Evolutionary conservation across 257 asterid species (phyloP), one percentile per base, ranked within the genome.

Genomic region (Nicotiana benthamiana): DNA sequence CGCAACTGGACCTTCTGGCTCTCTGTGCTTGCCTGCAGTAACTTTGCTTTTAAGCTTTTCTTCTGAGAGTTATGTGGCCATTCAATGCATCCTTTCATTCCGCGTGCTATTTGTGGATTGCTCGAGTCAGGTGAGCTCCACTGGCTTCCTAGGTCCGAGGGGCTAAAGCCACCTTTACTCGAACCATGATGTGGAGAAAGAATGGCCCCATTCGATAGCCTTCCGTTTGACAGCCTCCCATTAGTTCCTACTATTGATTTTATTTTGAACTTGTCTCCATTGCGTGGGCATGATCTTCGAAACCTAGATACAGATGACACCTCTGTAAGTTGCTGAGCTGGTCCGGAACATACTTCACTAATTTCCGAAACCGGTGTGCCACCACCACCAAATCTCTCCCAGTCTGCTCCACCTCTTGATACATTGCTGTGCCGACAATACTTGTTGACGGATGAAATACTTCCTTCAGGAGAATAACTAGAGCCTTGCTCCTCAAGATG

Each of bases 1-100:
- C 97, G 87, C 84, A 96, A 76, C 90, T 93, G 99, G 83, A 96
- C 76, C 89, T 94, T 96, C 63, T 89, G 97, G 82, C 94, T 89
- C 81, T 92, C 97, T 89, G 87, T 88, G 86, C 94, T 90, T 13
- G 99, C 99, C 78, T 91, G 95, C 84, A 95, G 57, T 28, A 95
- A 86, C 77, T 93, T 87, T 1, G 97, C 81, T 82, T 95, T 95
- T 88, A 95, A 84, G 77, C 94, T 93, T 60, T 83, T 85, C 87
- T 91, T 93, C 82, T 90, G 97, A 5, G 84, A 87, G 6, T 87
- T 79, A 1, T 90, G 87, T 7, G 98, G 93, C 98, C 98, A 92
- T 77, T 95, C 98, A 2, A 93, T 93, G 90, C 98, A 93, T 43
- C 98, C 98, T 86, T 93, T 94, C 89, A 86, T 90, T 20, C 92